These are phyloP conservation scores for Acacia pycnantha DNA, from an alignment of 331 rosid genomes.

Conservation along the genomic window DNA sequence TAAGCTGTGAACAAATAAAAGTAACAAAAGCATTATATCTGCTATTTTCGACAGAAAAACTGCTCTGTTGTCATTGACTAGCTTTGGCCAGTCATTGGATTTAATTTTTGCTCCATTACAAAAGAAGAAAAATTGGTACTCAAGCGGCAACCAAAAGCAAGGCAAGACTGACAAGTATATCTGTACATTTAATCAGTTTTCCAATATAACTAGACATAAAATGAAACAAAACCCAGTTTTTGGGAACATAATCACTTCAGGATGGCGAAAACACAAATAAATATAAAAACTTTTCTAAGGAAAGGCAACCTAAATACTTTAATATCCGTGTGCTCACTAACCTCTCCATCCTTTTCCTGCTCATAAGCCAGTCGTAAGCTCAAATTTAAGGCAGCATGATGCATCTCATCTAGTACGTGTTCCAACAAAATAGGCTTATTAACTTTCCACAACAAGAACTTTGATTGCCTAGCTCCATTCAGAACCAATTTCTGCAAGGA, in stretches of 20 bases:
- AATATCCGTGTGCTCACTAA: constrained; percentile 30
- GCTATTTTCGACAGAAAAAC: neutral
- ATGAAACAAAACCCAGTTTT: neutral
- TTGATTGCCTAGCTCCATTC: constrained; percentile 30
- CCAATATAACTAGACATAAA: neutral
- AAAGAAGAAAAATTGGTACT: neutral
- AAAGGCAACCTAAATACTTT: neutral
- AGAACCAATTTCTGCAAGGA: constrained; percentile 61
- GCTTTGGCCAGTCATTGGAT: neutral
- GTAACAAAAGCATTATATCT: neutral
- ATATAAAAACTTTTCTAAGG: neutral
- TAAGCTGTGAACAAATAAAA: neutral
- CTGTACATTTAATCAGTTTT: neutral
- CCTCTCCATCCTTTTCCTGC: constrained; percentile 72
- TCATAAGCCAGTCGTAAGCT: constrained; percentile 57
- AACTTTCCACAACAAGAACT: constrained; percentile 73
- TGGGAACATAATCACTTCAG: neutral
- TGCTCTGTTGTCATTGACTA: neutral
- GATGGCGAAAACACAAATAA: neutral
- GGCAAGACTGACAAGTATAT: neutral
- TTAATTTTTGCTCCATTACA: neutral
- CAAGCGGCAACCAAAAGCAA: neutral
- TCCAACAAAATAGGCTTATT: constrained; percentile 59
- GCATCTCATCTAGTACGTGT: constrained; percentile 83
- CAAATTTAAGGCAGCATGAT: constrained; percentile 85